Evolutionary conservation across 2,329 filamentous ascomycete species (phyloP).

Genomic region (Magnaporthiopsis rhizophila): DNA sequence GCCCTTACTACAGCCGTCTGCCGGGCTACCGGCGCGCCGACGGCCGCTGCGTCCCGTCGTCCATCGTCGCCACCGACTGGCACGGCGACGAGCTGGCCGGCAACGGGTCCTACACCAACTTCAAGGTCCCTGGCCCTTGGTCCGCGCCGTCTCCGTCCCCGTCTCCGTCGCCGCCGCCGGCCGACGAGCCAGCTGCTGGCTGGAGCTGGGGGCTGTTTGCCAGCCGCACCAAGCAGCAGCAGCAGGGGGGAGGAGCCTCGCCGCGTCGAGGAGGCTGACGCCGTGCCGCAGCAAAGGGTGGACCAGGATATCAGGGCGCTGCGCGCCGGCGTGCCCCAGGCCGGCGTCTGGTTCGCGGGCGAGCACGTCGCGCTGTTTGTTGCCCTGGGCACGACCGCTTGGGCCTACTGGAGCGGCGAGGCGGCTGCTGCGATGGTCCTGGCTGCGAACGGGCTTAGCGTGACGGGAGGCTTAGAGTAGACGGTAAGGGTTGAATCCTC

Average conservation of each 20-base stretch:
- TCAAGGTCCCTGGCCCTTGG: constrained; percentile 38
- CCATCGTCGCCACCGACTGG: constrained; percentile 56
- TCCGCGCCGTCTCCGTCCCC: too few relatives aligned
- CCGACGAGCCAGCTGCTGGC: too few relatives aligned
- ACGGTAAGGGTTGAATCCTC: too few relatives aligned
- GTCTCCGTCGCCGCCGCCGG: constrained; percentile 1
- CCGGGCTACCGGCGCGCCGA: constrained; percentile 42
- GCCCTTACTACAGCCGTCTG: constrained; percentile 54
- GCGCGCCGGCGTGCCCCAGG: constrained; percentile 34
- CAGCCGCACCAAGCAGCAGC: too few relatives aligned
- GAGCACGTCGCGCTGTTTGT: constrained; percentile 62
- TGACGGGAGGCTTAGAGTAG: too few relatives aligned
- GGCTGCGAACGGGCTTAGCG: too few relatives aligned
- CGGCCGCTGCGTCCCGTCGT: constrained; percentile 41
- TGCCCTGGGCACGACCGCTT: constrained; percentile 55
- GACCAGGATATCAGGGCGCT: constrained; percentile 48
- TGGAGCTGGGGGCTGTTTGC: too few relatives aligned
- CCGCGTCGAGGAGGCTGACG: too few relatives aligned
- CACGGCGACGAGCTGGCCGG: constrained; percentile 57
- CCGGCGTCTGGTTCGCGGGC: constrained; percentile 58
- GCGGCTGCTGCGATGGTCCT: constrained; percentile 2
- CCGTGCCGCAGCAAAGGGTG: constrained; percentile 23
- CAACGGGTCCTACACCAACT: constrained; percentile 61
- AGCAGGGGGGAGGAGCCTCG: too few relatives aligned
- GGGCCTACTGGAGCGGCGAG: constrained; percentile 59